Conservation (phyloP, 768 basidiomycete genomes). For the Lactifluus piperatus region DNA sequence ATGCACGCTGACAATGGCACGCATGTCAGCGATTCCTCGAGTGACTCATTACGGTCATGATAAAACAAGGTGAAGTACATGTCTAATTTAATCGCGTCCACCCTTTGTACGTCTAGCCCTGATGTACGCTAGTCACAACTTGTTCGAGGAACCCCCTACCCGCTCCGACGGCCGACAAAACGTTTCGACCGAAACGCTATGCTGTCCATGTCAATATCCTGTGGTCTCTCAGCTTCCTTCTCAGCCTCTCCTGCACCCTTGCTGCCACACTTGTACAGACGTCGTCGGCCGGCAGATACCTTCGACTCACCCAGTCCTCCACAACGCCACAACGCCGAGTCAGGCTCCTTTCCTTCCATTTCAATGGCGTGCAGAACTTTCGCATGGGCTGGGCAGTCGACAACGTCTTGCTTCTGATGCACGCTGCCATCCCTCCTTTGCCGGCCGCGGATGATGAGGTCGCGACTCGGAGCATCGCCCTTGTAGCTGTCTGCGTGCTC, state of each 20-base stretch:
- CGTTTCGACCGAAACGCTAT: neutral
- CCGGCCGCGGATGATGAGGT: neutral
- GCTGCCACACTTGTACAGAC: neutral
- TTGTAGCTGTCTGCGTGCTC: neutral
- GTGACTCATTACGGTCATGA: too few species aligned
- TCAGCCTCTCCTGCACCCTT: neutral
- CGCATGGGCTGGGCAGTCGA: neutral
- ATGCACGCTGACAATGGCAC: too few species aligned
- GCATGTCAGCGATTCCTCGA: too few species aligned
- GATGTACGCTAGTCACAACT: too few species aligned
- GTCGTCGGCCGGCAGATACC: constrained; percentile 5
- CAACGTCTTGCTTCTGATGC: neutral
- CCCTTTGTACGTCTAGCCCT: too few species aligned
- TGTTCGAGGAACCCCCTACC: neutral
- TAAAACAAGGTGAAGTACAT: too few species aligned
- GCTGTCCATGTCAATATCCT: constrained; percentile 5
- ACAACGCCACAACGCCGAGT: neutral
- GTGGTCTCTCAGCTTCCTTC: constrained; percentile 11
- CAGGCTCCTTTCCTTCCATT: neutral
- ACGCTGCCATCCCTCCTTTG: neutral
- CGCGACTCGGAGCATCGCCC: neutral
- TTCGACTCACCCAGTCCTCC: neutral
- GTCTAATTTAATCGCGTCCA: too few species aligned
- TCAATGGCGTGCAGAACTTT: neutral
- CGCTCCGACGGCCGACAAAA: neutral